Percentiles rank a stretch among this genome's conserved stretches.
These are phyloP conservation scores for Glomus cerebriforme DNA, from an alignment of 192 early-diverging fungal species.

Conservation along the genomic window DNA sequence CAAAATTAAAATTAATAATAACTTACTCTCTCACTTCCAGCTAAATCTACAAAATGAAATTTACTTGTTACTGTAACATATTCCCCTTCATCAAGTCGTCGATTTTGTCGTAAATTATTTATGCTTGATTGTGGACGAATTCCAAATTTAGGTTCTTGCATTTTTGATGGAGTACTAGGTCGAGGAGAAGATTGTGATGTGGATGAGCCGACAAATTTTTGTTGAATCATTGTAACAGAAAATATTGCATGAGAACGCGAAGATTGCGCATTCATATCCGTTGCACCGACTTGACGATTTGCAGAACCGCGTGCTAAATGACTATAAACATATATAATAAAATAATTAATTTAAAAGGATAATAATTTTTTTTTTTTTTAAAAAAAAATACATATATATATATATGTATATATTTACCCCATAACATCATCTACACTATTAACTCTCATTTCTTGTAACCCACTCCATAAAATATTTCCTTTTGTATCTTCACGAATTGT, in stretches of 20 bases:
- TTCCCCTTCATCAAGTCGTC: slow-evolving; percentile 50
- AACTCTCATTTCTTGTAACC: slow-evolving; percentile 80
- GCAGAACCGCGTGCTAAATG: slow-evolving; percentile 72
- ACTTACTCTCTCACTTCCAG: slow-evolving; percentile 85
- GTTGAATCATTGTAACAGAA: slow-evolving; percentile 84
- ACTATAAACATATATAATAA: slow-evolving; percentile 22
- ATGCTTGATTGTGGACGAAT: slow-evolving; percentile 2
- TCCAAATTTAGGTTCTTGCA: slow-evolving; percentile 26
- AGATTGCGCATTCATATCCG: slow-evolving; percentile 96
- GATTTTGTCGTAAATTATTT: slow-evolving; percentile 12
- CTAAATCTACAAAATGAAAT: slow-evolving; percentile 99
- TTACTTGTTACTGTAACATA: slow-evolving; percentile 76
- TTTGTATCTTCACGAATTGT: slow-evolving; percentile 83
- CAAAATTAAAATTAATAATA: neutral
- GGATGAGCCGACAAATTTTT: slow-evolving; percentile 50
- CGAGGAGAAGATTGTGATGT: slow-evolving; percentile 33
- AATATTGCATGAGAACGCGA: slow-evolving; percentile 98
- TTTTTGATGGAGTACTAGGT: slow-evolving; percentile 13
- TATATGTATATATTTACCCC: slow-evolving; percentile 43
- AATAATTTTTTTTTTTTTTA: slow-evolving; percentile 9
- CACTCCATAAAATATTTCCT: slow-evolving; percentile 86
- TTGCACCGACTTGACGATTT: slow-evolving; percentile 86
- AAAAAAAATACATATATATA: neutral
- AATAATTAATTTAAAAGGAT: slow-evolving; percentile 20
- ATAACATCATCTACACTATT: slow-evolving; percentile 71